Percentiles rank a stretch among this genome's conserved stretches.
Conservation (phyloP, 2,329 filamentous ascomycete genomes). For the Calonectria naviculata region DNA sequence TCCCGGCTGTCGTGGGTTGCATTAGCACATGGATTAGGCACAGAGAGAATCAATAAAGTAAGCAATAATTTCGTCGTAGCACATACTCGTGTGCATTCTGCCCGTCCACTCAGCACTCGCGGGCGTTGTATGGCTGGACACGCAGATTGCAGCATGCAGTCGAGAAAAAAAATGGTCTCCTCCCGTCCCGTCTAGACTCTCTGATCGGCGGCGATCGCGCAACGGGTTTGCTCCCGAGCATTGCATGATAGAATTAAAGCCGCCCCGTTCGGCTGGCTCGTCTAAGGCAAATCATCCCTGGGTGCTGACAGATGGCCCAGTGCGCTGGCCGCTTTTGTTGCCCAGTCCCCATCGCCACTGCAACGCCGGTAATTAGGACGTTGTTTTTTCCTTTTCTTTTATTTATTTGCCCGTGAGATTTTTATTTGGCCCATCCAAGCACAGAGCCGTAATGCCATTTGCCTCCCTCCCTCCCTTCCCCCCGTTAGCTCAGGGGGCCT, state of each 20-base stretch:
- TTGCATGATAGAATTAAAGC: conserved; percentile 9
- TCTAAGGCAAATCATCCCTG: conserved; percentile 9
- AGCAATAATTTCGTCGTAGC: neutral
- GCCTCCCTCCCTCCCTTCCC: neutral
- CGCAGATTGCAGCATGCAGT: neutral
- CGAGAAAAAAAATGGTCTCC: neutral
- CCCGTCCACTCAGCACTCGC: neutral
- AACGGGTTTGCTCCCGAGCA: conserved; percentile 2
- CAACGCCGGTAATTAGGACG: conserved; percentile 8
- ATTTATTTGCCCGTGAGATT: neutral
- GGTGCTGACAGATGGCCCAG: neutral
- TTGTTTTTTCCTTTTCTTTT: neutral
- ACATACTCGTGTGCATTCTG: neutral
- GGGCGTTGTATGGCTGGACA: neutral
- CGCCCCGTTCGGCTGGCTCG: conserved; percentile 7
- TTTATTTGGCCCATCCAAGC: neutral
- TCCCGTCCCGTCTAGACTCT: conserved; percentile 9
- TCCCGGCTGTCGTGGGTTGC: conserved; percentile 9
- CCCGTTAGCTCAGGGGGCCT: conserved; percentile 20
- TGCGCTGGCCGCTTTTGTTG: neutral
- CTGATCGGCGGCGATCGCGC: conserved; percentile 13
- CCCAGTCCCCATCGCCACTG: neutral
- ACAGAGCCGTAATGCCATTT: neutral
- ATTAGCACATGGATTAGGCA: conserved; percentile 9
- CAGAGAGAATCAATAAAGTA: neutral